Evolutionary conservation across 192 early-diverging fungal species (phyloP).

Genomic region (Gryganskiella cystojenkinii): DNA sequence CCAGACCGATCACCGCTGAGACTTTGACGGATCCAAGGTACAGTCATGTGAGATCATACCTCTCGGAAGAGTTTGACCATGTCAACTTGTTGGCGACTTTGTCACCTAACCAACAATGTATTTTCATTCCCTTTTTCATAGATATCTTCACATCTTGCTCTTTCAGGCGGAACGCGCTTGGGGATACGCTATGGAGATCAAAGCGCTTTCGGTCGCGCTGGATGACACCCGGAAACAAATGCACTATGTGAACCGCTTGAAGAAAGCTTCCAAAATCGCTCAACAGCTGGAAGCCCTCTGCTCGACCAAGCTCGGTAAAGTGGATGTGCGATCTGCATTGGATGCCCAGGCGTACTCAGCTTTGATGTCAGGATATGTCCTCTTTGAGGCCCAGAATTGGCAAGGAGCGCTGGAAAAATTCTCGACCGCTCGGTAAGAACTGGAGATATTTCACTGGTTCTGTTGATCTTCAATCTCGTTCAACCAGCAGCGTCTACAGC

Average conservation of each 20-base stretch:
- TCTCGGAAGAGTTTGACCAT: no score
- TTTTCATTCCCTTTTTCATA: no score
- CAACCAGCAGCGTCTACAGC: no score
- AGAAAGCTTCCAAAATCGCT: conserved; percentile 67
- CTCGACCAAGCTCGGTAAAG: conserved; percentile 51
- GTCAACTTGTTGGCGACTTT: not conserved
- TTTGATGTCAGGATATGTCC: conserved; percentile 71
- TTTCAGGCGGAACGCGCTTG: conserved; percentile 81
- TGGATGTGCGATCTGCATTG: conserved; percentile 62
- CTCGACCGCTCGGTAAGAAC: conserved; percentile 65
- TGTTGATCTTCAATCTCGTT: no score
- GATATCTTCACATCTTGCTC: conserved; percentile 70
- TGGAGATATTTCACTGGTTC: no score
- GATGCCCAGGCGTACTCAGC: conserved; percentile 78
- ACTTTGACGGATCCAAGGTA: conserved; percentile 60
- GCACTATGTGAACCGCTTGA: conserved; percentile 72
- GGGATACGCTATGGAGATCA: conserved; percentile 84
- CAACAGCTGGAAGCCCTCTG: conserved; percentile 59
- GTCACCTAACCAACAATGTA: no score
- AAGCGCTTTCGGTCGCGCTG: conserved; percentile 60
- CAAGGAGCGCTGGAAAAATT: conserved; percentile 71
- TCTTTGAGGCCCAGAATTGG: conserved; percentile 78
- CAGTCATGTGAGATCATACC: no score
- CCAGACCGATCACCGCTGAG: conserved; percentile 62
- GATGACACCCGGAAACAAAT: conserved; percentile 73